These are phyloP conservation scores for Colletotrichum chlorophyti DNA, from an alignment of 2,329 filamentous ascomycete genomes.

Conservation along the genomic window DNA sequence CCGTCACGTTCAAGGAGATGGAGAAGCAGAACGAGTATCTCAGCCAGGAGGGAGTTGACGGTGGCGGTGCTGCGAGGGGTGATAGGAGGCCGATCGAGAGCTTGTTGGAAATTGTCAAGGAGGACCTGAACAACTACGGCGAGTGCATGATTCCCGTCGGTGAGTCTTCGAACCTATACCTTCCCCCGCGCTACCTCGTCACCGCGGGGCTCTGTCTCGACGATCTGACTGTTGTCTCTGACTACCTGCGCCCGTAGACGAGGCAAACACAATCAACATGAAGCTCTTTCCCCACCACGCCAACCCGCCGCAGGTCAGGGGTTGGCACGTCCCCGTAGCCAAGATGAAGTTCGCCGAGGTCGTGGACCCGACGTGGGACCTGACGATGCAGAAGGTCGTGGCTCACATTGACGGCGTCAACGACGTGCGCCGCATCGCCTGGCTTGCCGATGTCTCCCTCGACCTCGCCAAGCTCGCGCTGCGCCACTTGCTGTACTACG, in stretches of 20 bases:
- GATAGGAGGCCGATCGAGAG: conserved; percentile 76
- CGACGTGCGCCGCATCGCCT: conserved; percentile 85
- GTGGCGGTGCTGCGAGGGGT: conserved; percentile 33
- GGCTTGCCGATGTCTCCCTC: conserved; percentile 84
- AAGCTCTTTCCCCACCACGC: conserved; percentile 89
- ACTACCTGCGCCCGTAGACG: conserved; percentile 64
- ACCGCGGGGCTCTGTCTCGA: too few species aligned
- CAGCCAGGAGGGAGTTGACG: conserved; percentile 65
- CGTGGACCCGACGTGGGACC: conserved; percentile 74
- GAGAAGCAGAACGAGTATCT: conserved; percentile 92
- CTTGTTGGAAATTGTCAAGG: conserved; percentile 78
- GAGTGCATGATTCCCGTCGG: conserved; percentile 98
- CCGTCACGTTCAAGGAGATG: conserved; percentile 83
- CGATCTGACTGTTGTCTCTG: too few species aligned
- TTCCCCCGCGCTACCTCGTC: too few species aligned
- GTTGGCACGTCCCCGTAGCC: conserved; percentile 89
- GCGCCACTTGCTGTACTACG: conserved; percentile 91
- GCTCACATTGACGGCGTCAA: conserved; percentile 90
- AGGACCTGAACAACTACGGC: conserved; percentile 95
- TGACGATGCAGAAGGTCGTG: conserved; percentile 81
- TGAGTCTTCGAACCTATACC: conserved; percentile 57
- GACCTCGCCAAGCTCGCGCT: conserved; percentile 86
- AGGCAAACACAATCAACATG: conserved; percentile 94
- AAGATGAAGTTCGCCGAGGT: conserved; percentile 71
- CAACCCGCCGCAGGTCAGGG: conserved; percentile 77